Conservation (phyloP, 129 eudicot species). For the Saposhnikovia divaricata region DNA sequence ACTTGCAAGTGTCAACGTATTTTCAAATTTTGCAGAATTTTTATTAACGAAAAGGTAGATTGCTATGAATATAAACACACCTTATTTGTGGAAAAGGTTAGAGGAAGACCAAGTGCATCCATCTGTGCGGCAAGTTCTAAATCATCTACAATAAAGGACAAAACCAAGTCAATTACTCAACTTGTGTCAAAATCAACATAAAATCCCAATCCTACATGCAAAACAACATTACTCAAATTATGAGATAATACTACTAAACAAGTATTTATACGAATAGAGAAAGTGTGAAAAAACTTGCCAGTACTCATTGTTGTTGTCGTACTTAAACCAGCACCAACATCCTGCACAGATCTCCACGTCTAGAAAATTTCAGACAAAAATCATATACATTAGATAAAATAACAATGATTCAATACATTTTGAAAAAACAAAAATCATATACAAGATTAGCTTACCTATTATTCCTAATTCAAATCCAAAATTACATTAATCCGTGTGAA, state of each 20-base stretch:
- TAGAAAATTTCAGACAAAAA: neutral
- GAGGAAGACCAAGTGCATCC: conserved; percentile 80
- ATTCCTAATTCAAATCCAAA: neutral
- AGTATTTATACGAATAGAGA: neutral
- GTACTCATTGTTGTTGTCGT: conserved; percentile 12
- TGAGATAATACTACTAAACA: neutral
- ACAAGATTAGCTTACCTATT: neutral
- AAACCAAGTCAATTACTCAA: conserved; percentile 30
- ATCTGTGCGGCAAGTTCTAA: conserved; percentile 39
- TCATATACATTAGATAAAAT: neutral
- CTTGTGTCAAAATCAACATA: conserved; percentile 5
- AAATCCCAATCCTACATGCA: neutral
- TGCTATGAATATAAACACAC: conserved; percentile 28
- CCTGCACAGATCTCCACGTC: conserved; percentile 25
- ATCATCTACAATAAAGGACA: conserved; percentile 31
- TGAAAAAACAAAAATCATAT: neutral
- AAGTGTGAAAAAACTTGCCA: neutral
- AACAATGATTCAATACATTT: neutral
- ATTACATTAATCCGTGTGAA: neutral
- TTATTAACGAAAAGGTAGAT: neutral
- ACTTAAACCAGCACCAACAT: conserved; percentile 2
- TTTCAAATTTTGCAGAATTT: neutral
- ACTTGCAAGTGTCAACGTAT: conserved; percentile 5
- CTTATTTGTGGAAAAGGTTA: conserved; percentile 73
- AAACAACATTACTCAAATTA: neutral